A percentile compares a stretch with the other conserved stretches of the same genome.
Evolutionary conservation across 208 protist genomes (phyloP).

Genomic region (Leishmania guyanensis): DNA sequence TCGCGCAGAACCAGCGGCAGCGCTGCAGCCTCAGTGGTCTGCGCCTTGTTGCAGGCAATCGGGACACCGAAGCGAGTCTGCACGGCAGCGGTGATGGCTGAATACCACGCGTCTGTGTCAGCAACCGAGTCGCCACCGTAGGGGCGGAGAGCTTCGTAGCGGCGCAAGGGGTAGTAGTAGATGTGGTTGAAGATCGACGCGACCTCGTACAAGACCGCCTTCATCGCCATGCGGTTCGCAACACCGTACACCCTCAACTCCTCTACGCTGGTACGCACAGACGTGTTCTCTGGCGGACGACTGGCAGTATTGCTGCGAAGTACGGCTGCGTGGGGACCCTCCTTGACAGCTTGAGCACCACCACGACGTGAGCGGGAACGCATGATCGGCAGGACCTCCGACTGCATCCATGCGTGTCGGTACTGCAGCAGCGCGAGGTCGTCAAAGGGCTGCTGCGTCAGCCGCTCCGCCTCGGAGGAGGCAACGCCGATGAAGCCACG

Average conservation of each 20-base stretch:
- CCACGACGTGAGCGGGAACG: not conserved
- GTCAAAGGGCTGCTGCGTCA: conserved; percentile 36
- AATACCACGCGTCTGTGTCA: conserved; percentile 45
- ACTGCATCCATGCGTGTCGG: conserved; percentile 30
- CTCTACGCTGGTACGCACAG: not conserved
- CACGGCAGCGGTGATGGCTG: conserved; percentile 42
- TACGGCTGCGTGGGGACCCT: not conserved
- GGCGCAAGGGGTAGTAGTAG: conserved; percentile 63
- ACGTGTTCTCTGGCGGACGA: not conserved
- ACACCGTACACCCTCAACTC: not conserved
- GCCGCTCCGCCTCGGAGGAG: conserved; percentile 11
- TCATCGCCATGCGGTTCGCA: conserved; percentile 18
- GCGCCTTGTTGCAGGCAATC: not conserved
- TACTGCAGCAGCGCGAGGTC: conserved; percentile 46
- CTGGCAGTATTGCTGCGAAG: not conserved
- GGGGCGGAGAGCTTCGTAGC: conserved; percentile 35
- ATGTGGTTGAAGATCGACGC: conserved; percentile 48
- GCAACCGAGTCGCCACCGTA: conserved; percentile 38
- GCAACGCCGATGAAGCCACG: conserved; percentile 27
- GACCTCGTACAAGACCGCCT: conserved; percentile 27
- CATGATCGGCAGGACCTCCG: conserved; percentile 26
- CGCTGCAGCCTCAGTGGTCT: not conserved
- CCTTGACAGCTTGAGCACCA: not conserved
- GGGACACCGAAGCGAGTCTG: conserved; percentile 22
- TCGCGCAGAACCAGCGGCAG: not conserved